Percentiles rank a stretch among this genome's conserved stretches.
These are phyloP conservation scores for Penicillium maclennaniae DNA, from an alignment of 495 filamentous ascomycete genomes.

Conservation along the genomic window DNA sequence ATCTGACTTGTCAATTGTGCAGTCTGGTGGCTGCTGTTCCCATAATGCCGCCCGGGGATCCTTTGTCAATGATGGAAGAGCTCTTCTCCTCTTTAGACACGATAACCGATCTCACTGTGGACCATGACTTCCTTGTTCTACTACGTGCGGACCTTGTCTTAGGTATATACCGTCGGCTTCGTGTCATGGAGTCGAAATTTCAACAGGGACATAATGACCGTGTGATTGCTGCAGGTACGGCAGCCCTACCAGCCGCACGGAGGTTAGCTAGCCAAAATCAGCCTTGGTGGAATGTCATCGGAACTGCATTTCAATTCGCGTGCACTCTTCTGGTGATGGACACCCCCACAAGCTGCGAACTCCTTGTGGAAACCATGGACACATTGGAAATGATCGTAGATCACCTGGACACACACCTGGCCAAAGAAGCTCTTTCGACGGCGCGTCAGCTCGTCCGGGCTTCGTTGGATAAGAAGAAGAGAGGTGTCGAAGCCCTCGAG, in stretches of 20 bases:
- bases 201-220: conserved; percentile 18
- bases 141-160: conserved; percentile 36
- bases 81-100: conserved; percentile 13
- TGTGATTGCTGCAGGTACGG: conserved; percentile 14
- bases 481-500: conserved; percentile 16
- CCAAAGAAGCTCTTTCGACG: conserved; percentile 38
- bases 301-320: conserved; percentile 41
- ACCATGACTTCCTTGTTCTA: conserved; percentile 25
- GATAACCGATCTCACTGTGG: conserved; percentile 9
- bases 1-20: conserved; percentile 19
- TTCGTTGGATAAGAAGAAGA: conserved; percentile 23
- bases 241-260: conserved; percentile 24
- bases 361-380: conserved; percentile 33
- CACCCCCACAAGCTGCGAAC: conserved; percentile 26
- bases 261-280: conserved; percentile 20
- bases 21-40: conserved; percentile 22
- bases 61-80: conserved; percentile 9
- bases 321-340: conserved; percentile 43
- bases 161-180: conserved; percentile 37
- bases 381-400: conserved; percentile 31
- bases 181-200: conserved; percentile 24
- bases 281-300: conserved; percentile 43
- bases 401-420: conserved; percentile 29
- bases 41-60: conserved; percentile 6
- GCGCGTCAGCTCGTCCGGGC: conserved; percentile 29